Base-by-base conservation (phyloP, 441 rosid genomes). In the Euphorbia corollata region DNA sequence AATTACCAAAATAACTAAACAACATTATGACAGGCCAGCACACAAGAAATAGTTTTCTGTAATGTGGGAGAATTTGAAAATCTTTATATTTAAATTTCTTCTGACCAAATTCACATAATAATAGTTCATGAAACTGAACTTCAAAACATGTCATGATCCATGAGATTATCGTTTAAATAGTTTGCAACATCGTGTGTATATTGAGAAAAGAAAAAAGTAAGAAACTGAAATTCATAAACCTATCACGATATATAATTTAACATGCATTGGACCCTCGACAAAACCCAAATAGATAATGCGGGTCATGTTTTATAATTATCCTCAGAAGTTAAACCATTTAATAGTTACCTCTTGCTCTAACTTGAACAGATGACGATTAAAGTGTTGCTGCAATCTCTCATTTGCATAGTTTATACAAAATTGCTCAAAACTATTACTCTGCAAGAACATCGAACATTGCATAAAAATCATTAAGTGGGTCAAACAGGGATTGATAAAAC, bases 401-500 rank as follows among this genome's bases (percentile, higher is more conserved):
- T 93, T 93, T 59, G 99, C 99, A 83, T 93, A 93, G 75, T 93
- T 93, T 78, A 93, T 93, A 81, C 99, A 93, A 71, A 94, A 94
- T 77, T 95, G 99, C 85, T 95, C 99, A 78, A 95, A 95, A 79
- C 99, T 95, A 79, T 95, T 92, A 63, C 85, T 90, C 99, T 95
- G 89, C 84, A 83, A 48, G 72, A 65, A 71, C 34, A 71, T 63
- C 64, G 20, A 10, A 20, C 73, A 79, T 61, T 53, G 67, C 65
- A 64, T 34, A 71, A 32, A 34, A 63, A 39, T 27, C 39, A 63
- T 79, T 27, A 32, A 50, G 45, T 58, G 1, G 4, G 70, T 38
- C 9, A 23, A 58, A 34, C 60, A 72, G 63, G 63, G 64, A 68
- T 54, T 71, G 60, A 63, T n/a, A 20, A 45, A 57, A 6, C 8